Evolutionary conservation across 2,329 filamentous ascomycete genomes (phyloP).

Genomic region (Phaeosphaeria sp.): DNA sequence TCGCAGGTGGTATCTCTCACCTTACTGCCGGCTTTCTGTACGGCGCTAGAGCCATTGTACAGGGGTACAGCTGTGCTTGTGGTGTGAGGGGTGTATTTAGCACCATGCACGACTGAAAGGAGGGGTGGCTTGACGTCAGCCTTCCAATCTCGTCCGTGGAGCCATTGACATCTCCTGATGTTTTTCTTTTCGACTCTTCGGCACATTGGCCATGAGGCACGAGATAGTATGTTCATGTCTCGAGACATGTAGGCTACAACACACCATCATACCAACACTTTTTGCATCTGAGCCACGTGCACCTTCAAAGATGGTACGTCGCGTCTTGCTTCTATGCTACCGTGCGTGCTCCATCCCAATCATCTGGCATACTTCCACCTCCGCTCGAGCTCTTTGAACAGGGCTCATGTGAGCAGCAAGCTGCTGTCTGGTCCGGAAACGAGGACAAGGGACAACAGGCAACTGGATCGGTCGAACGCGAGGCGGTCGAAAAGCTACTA

Average conservation of each 20-base stretch:
- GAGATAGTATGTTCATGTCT: background rate
- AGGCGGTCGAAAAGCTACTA: conserved; percentile 13
- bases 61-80: conserved; percentile 8
- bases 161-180: conserved; percentile 31
- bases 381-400: background rate
- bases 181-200: conserved; percentile 5
- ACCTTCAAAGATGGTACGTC: background rate
- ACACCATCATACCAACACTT: background rate
- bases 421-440: conserved; percentile 9
- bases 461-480: conserved; percentile 34
- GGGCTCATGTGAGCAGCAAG: conserved; percentile 12
- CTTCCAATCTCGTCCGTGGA: conserved; percentile 12
- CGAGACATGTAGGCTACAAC: background rate
- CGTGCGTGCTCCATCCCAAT: background rate
- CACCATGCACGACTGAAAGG: background rate
- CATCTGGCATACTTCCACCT: background rate
- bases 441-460: conserved; percentile 12
- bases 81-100: conserved; percentile 29
- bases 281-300: background rate
- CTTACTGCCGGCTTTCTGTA: too few species aligned
- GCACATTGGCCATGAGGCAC: background rate
- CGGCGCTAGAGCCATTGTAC: background rate
- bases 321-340: background rate
- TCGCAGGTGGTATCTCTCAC: too few species aligned
- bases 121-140: conserved; percentile 27